phyloP scores from a whole-genome alignment of 768 basidiomycete species.

The Collybiopsis confluens region DNA sequence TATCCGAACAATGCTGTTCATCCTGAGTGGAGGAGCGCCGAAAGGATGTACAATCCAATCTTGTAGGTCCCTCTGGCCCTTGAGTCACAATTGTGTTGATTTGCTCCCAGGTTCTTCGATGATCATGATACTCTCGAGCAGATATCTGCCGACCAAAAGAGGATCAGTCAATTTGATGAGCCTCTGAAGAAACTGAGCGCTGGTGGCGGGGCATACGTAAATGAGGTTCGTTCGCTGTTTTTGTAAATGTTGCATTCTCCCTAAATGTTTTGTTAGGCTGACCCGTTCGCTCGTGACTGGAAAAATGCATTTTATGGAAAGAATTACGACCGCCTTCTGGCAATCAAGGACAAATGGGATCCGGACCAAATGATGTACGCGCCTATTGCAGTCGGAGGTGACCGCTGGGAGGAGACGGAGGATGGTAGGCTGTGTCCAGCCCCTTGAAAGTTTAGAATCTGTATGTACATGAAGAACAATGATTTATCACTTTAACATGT shows the following conservation, averaged over 20 bases:
- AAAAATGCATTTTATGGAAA: constrained; percentile 12
- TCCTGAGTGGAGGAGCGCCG: constrained; percentile 5
- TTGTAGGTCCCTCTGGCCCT: not conserved
- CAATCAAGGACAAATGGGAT: constrained; percentile 12
- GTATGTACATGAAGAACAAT: not conserved
- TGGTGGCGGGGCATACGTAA: constrained; percentile 1
- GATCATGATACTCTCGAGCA: not conserved
- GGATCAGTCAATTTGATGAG: not conserved
- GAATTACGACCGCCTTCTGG: constrained; percentile 9
- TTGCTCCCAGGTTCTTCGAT: not conserved
- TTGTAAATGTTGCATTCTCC: not conserved
- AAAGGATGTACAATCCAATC: not conserved
- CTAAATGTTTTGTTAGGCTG: not conserved
- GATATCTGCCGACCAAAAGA: not conserved
- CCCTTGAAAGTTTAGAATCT: not conserved
- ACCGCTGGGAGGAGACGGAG: constrained; percentile 3
- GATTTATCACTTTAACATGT: too few relatives aligned
- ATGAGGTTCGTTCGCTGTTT: not conserved
- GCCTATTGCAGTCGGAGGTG: constrained; percentile 7
- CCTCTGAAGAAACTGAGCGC: not conserved
- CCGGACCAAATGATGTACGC: constrained; percentile 12
- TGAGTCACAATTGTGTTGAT: not conserved
- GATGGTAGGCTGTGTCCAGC: constrained; percentile 7
- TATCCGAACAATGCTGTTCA: constrained; percentile 5
- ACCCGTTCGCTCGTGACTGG: constrained; percentile 11